Percentiles rank a stretch among this genome's conserved stretches.
phyloP scores from a whole-genome alignment of 2,329 filamentous ascomycete genomes.

The Zymoseptoria ardabiliae region DNA sequence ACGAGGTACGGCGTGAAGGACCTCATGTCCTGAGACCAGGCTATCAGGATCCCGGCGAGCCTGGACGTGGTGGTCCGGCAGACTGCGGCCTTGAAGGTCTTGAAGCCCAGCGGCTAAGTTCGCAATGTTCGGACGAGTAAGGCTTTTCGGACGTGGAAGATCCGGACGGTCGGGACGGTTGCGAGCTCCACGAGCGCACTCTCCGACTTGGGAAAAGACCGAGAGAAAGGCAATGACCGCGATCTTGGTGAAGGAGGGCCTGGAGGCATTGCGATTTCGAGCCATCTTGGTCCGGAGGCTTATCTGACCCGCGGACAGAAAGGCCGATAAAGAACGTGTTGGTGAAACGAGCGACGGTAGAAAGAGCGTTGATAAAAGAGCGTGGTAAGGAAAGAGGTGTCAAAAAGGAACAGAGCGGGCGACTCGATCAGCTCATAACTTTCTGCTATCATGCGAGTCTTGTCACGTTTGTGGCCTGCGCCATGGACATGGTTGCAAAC shows the following conservation, averaged over 20 bases:
- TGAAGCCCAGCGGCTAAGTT: background rate
- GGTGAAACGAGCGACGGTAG: too few species aligned
- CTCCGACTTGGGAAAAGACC: background rate
- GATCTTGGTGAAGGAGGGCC: background rate
- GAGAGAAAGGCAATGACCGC: background rate
- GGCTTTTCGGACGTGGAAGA: background rate
- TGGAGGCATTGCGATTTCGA: background rate
- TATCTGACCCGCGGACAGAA: background rate
- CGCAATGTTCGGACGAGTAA: background rate
- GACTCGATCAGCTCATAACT: background rate
- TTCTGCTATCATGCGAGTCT: background rate
- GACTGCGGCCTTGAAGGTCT: background rate
- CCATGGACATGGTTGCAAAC: background rate
- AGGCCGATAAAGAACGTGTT: too few species aligned
- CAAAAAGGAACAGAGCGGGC: background rate
- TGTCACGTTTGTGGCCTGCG: background rate
- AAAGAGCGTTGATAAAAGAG: too few species aligned
- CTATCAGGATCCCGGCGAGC: background rate
- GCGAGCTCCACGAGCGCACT: background rate
- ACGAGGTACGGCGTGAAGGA: background rate
- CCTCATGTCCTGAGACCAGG: background rate
- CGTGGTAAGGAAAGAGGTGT: background rate
- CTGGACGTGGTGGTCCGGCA: background rate
- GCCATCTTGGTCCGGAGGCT: background rate
- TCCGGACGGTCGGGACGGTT: too few species aligned